These are phyloP conservation scores for Cutaneotrichosporon spelunceum DNA, from an alignment of 1,284 basidiomycete species.

Conservation along the genomic window DNA sequence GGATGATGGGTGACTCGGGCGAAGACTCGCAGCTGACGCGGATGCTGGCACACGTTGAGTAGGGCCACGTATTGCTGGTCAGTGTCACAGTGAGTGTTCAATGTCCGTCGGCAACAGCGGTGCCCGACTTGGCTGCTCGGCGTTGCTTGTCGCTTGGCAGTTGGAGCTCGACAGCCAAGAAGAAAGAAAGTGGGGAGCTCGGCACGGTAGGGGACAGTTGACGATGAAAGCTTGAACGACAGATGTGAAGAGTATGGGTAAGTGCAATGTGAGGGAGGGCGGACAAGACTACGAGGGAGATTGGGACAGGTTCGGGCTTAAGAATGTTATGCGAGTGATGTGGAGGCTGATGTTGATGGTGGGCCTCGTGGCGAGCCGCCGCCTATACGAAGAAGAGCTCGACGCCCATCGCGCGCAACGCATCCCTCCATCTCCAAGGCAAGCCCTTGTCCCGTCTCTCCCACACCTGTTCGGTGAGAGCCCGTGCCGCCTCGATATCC, in stretches of 20 bases:
- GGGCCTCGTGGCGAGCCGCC: not conserved
- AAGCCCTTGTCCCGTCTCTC: not conserved
- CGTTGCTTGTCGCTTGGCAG: not conserved
- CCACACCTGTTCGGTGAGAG: constrained; percentile 15
- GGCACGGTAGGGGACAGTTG: not conserved
- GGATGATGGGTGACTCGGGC: not conserved
- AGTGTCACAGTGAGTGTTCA: not conserved
- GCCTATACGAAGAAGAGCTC: constrained; percentile 1
- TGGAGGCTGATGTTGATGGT: not conserved
- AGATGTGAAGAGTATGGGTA: not conserved
- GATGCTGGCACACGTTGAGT: not conserved
- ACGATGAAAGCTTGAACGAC: not conserved
- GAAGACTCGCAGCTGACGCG: not conserved
- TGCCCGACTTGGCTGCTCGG: not conserved
- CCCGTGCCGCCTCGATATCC: constrained; percentile 14
- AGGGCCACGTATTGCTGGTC: not conserved
- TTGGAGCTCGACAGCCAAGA: not conserved
- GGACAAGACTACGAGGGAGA: not conserved
- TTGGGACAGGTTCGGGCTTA: not conserved
- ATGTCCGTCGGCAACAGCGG: not conserved
- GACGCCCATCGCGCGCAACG: not conserved
- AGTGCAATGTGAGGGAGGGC: not conserved
- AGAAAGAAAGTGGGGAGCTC: not conserved
- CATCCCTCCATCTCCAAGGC: not conserved
- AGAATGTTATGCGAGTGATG: not conserved